Evolutionary conservation across 2,329 filamentous ascomycete species (phyloP).

Genomic region (Neobulgaria alba): DNA sequence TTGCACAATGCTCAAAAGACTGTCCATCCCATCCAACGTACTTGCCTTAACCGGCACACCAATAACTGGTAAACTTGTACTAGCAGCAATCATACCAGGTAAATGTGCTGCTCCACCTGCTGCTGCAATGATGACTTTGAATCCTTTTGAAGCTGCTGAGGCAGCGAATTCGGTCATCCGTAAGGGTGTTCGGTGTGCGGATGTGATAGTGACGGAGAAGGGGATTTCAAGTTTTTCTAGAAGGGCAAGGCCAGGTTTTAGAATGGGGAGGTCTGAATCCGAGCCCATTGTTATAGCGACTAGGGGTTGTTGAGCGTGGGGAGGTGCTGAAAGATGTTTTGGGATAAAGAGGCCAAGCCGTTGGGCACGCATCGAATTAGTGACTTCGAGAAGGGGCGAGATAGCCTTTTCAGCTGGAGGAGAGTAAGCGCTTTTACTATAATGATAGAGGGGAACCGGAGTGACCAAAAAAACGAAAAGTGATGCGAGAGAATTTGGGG

Average conservation of each 20-base stretch:
- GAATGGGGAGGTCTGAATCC: conserved; percentile 59
- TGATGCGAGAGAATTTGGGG: conserved; percentile 27
- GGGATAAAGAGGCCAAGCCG: neutral
- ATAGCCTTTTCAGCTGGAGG: neutral
- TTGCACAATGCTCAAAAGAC: conserved; percentile 64
- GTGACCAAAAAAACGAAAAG: too few relatives aligned
- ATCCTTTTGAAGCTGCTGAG: conserved; percentile 19
- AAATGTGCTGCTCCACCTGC: conserved; percentile 69
- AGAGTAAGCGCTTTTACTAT: too few relatives aligned
- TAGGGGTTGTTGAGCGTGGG: conserved; percentile 36
- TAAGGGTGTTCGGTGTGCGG: conserved; percentile 66
- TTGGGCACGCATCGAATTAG: neutral
- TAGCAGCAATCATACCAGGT: conserved; percentile 66
- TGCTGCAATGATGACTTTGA: conserved; percentile 39
- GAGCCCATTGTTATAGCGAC: conserved; percentile 81
- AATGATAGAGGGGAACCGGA: too few relatives aligned
- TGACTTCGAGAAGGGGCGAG: conserved; percentile 6
- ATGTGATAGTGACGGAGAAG: conserved; percentile 67
- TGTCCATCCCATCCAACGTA: conserved; percentile 63
- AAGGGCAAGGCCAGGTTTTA: conserved; percentile 53
- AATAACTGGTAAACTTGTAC: conserved; percentile 66
- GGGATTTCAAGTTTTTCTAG: conserved; percentile 56
- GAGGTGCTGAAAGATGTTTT: neutral
- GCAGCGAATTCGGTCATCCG: conserved; percentile 59
- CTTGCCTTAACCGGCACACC: conserved; percentile 71